phyloP scores from a whole-genome alignment of 805 yeast genomes.

The Yarrowia sp. region DNA sequence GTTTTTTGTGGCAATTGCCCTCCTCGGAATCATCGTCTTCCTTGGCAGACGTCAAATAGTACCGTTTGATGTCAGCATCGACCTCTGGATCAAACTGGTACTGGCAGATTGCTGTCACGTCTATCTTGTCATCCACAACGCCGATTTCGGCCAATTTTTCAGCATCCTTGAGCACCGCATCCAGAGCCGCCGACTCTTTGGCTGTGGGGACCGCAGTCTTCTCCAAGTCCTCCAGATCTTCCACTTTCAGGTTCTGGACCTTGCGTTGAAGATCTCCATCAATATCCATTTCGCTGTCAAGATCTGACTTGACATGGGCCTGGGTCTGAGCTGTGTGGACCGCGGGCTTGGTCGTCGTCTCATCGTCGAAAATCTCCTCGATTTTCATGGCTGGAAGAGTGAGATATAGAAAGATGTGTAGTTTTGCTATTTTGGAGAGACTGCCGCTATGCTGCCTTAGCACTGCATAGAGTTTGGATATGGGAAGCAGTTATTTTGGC shows the following conservation, averaged over 20 bases:
- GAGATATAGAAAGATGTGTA: not conserved
- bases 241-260: slow-evolving; percentile 14
- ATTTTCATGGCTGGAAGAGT: not conserved
- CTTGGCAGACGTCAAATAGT: slow-evolving; percentile 29
- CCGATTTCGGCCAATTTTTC: slow-evolving; percentile 16
- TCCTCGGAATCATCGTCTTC: slow-evolving; percentile 1
- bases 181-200: slow-evolving; percentile 3
- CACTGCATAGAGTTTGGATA: slow-evolving; percentile 1
- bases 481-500: too few relatives aligned
- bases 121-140: slow-evolving; percentile 7
- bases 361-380: slow-evolving; percentile 31
- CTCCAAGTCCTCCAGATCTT: slow-evolving; percentile 20
- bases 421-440: not conserved
- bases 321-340: not conserved
- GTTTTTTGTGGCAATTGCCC: not conserved
- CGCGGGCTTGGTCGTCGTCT: slow-evolving; percentile 19
- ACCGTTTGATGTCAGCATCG: slow-evolving; percentile 13
- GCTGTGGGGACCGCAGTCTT: slow-evolving; percentile 12
- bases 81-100: slow-evolving; percentile 8
- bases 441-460: slow-evolving; percentile 4
- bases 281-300: not conserved
- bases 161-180: slow-evolving; percentile 1
- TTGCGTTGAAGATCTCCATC: not conserved
- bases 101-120: slow-evolving; percentile 9
- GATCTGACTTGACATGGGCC: not conserved